Conservation (phyloP, 305 asterid genomes). For the Fraxinus albicans region DNA sequence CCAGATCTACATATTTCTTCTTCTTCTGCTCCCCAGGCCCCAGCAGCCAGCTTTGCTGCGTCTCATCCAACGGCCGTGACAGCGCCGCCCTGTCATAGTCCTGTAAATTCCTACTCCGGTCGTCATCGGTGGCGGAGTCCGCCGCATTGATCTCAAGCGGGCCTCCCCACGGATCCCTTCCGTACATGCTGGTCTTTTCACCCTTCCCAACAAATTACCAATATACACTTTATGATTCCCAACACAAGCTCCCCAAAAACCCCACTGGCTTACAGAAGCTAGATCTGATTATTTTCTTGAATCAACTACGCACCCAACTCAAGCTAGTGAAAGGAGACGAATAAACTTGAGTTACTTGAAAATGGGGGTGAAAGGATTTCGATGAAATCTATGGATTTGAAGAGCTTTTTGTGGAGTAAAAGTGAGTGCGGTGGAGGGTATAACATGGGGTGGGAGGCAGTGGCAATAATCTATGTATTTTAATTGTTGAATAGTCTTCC, state of each 20-base stretch:
- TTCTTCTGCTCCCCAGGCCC: conserved; percentile 92
- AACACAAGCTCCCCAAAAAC: neutral
- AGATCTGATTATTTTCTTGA: neutral
- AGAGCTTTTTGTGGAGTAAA: conserved; percentile 8
- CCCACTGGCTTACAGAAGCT: neutral
- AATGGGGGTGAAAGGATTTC: conserved; percentile 1
- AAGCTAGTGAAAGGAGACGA: neutral
- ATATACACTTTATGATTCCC: neutral
- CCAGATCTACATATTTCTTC: conserved; percentile 96
- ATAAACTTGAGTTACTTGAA: conserved; percentile 4
- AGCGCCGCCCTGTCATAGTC: conserved; percentile 78
- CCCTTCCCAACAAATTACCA: neutral
- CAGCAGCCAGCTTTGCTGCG: conserved; percentile 96
- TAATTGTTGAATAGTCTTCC: neutral
- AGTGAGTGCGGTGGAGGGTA: conserved; percentile 15
- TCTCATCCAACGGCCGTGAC: conserved; percentile 84
- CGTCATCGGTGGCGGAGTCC: conserved; percentile 87
- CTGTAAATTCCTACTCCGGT: conserved; percentile 68
- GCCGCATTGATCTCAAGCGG: conserved; percentile 76
- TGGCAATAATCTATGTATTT: conserved; percentile 19
- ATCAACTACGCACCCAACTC: neutral
- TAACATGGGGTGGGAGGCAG: neutral
- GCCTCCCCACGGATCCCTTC: conserved; percentile 91
- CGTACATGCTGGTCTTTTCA: neutral
- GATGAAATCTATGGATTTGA: neutral